Conservation (phyloP, 2,329 filamentous ascomycete species). For the Trichoderma koningii region DNA sequence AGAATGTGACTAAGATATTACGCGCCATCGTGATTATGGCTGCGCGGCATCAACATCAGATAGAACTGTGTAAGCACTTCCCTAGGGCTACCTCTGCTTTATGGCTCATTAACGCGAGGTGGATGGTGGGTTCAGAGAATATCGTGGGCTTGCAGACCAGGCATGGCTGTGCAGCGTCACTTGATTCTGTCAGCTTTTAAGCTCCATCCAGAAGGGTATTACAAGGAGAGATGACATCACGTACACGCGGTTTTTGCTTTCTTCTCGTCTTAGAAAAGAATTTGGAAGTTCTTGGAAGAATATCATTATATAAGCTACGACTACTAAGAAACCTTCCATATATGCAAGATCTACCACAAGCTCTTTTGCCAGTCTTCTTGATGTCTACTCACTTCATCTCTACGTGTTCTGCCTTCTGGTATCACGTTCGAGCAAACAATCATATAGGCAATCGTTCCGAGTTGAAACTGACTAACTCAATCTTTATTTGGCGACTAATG, state of each 20-base stretch:
- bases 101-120: background rate
- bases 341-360: no score
- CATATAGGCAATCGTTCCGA: background rate
- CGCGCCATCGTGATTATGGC: background rate
- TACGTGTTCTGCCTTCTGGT: background rate
- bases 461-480: background rate
- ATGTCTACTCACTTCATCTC: background rate
- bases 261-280: no score
- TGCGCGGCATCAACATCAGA: background rate
- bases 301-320: no score
- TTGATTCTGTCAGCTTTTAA: background rate
- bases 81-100: background rate
- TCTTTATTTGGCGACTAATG: background rate
- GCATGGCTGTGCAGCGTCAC: background rate
- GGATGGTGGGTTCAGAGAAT: background rate
- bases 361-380: background rate
- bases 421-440: background rate
- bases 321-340: no score
- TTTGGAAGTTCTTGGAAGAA: no score
- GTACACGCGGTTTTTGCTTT: no score
- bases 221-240: no score
- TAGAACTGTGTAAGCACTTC: conserved; percentile 15
- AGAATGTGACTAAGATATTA: background rate
- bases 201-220: no score
- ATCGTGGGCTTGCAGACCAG: background rate